Evolutionary conservation across 2,329 filamentous ascomycete species (phyloP).

Genomic region (Stagonosporopsis chrysanthemi): DNA sequence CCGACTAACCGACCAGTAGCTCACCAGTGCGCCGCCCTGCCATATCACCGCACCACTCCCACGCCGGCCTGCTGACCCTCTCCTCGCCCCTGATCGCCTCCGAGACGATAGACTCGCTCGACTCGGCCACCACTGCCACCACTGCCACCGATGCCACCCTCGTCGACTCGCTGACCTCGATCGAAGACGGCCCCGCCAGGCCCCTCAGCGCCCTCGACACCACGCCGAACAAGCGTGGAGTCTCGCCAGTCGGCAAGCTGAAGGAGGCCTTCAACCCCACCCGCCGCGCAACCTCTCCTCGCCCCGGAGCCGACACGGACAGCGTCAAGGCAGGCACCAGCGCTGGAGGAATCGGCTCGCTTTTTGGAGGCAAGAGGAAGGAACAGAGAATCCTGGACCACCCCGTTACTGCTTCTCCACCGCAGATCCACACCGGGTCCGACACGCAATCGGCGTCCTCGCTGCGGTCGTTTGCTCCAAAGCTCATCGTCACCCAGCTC

Average conservation of each 20-base stretch:
- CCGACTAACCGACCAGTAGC: conserved; percentile 41
- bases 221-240: conserved; percentile 61
- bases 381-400: conserved; percentile 42
- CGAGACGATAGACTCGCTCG: conserved; percentile 47
- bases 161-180: conserved; percentile 43
- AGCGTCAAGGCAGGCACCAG: conserved; percentile 52
- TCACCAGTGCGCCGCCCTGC: conserved; percentile 45
- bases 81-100: conserved; percentile 57
- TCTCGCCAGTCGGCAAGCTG: conserved; percentile 75
- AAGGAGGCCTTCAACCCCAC: conserved; percentile 70
- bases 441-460: conserved; percentile 43
- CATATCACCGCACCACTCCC: conserved; percentile 58
- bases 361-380: conserved; percentile 51
- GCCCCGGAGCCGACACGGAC: conserved; percentile 40
- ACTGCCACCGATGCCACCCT: conserved; percentile 32
- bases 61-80: conserved; percentile 57
- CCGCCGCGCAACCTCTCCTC: conserved; percentile 41
- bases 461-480: conserved; percentile 35
- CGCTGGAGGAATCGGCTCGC: conserved; percentile 48
- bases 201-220: conserved; percentile 46
- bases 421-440: conserved; percentile 39
- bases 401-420: conserved; percentile 38
- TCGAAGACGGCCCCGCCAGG: conserved; percentile 34
- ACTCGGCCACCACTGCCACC: conserved; percentile 38
- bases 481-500: conserved; percentile 49